phyloP scores from a whole-genome alignment of 2,329 filamentous ascomycete genomes.

The Neonectria neomacrospora region DNA sequence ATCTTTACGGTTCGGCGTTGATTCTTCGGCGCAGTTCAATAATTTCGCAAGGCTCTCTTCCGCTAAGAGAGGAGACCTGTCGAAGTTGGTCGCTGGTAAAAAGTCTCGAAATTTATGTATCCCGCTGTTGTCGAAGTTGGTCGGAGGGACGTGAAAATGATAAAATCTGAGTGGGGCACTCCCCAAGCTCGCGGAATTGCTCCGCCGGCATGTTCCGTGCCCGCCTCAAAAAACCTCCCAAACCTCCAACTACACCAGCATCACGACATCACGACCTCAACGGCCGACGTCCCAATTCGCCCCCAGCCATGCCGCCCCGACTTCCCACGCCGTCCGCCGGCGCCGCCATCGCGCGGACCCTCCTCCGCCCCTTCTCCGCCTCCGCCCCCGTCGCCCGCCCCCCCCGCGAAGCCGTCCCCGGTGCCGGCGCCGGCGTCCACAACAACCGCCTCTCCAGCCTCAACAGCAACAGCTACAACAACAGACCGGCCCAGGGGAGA shows the following conservation, averaged over 20 bases:
- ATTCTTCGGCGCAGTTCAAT: neutral
- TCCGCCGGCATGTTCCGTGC: constrained; percentile 38
- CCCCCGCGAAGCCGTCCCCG: constrained; percentile 38
- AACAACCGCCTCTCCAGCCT: constrained; percentile 38
- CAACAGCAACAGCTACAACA: constrained; percentile 32
- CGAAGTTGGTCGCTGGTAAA: neutral
- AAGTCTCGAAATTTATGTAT: constrained; percentile 1
- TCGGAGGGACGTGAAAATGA: constrained; percentile 35
- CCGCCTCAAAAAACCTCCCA: constrained; percentile 41
- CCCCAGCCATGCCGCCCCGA: constrained; percentile 55
- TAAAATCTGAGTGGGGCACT: constrained; percentile 42
- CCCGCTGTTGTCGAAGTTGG: constrained; percentile 15
- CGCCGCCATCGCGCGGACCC: constrained; percentile 29
- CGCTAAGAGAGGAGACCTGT: neutral
- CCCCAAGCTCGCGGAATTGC: constrained; percentile 36
- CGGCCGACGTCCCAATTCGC: constrained; percentile 24
- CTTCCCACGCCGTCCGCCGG: constrained; percentile 45
- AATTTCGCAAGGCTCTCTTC: neutral
- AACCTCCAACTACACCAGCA: constrained; percentile 36
- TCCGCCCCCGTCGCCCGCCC: constrained; percentile 40
- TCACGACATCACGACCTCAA: constrained; percentile 28
- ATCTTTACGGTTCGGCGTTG: neutral
- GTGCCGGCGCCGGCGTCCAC: constrained; percentile 32
- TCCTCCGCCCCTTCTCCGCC: constrained; percentile 47
- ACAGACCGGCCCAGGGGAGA: constrained; percentile 3